These are phyloP conservation scores for Irpex sp. DNA, from an alignment of 1,284 basidiomycete species.

Conservation along the genomic window DNA sequence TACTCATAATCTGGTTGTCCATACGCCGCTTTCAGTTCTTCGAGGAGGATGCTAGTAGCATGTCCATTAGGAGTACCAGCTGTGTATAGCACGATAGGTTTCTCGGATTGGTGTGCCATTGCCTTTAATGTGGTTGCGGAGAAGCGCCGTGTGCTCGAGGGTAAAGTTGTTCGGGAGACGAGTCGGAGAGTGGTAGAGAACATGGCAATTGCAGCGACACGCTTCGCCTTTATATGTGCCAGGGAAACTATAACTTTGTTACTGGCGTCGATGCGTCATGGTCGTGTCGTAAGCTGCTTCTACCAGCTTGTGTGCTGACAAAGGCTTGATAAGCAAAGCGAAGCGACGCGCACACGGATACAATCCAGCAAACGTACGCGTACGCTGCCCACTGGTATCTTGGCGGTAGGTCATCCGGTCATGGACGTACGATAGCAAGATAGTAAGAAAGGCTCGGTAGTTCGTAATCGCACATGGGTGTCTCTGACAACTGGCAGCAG, in stretches of 20 bases:
- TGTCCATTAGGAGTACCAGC: slow-evolving; percentile 59
- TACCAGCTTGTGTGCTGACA: not conserved
- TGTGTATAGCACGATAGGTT: slow-evolving; percentile 56
- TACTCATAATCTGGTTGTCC: not conserved
- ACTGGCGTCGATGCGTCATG: not conserved
- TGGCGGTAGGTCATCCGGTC: no score
- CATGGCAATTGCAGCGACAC: not conserved
- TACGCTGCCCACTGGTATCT: no score
- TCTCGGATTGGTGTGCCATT: not conserved
- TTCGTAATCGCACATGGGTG: no score
- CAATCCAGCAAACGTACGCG: no score
- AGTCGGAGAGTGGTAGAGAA: not conserved
- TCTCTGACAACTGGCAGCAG: no score
- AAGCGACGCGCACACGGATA: not conserved
- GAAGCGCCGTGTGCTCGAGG: not conserved
- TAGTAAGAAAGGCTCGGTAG: no score
- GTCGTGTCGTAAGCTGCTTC: not conserved
- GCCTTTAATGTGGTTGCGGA: not conserved
- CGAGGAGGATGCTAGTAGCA: slow-evolving; percentile 36
- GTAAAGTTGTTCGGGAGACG: not conserved
- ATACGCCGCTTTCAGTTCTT: slow-evolving; percentile 25
- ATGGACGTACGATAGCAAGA: no score
- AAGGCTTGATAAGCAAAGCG: not conserved
- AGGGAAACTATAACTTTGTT: not conserved
- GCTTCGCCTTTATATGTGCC: not conserved